A percentile compares a stretch with the other conserved stretches of the same genome.
These are phyloP conservation scores for Podospora pseudopauciseta DNA, from an alignment of 495 filamentous ascomycete species.

Conservation along the genomic window DNA sequence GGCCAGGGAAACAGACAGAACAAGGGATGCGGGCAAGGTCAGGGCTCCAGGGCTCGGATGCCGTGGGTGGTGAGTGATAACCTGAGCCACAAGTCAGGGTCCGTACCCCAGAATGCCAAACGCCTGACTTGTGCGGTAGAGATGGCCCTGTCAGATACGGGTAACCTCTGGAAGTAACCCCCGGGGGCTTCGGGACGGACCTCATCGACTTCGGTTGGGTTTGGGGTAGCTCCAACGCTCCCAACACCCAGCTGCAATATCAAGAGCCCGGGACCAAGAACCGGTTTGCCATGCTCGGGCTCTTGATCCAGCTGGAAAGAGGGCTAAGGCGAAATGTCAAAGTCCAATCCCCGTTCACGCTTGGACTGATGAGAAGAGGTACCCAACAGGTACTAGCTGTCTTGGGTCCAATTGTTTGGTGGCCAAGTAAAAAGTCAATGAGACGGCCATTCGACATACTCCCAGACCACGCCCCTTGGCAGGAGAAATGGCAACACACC, in stretches of 20 bases:
- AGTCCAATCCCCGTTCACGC: conserved; percentile 4
- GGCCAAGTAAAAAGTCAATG: conserved; percentile 8
- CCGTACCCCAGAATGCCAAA: conserved; percentile 28
- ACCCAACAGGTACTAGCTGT: background rate
- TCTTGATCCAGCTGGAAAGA: background rate
- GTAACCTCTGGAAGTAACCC: conserved; percentile 16
- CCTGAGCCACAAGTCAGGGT: conserved; percentile 27
- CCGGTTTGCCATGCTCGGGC: conserved; percentile 4
- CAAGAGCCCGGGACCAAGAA: conserved; percentile 18
- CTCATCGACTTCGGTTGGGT: conserved; percentile 16
- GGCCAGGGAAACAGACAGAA: conserved; percentile 23
- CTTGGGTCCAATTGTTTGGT: conserved; percentile 9
- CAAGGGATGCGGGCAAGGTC: conserved; percentile 18
- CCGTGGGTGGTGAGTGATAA: conserved; percentile 13
- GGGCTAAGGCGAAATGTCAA: conserved; percentile 4
- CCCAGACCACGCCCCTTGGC: conserved; percentile 16
- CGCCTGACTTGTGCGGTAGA: conserved; percentile 21
- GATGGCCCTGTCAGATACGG: conserved; percentile 18
- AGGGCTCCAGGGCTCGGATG: conserved; percentile 25
- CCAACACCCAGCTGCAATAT: conserved; percentile 14
- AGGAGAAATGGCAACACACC: conserved; percentile 5
- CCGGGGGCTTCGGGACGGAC: conserved; percentile 11
- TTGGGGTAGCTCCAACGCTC: conserved; percentile 9
- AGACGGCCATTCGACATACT: background rate
- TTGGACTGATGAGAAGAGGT: background rate